Conservation (phyloP, 345 rosid genomes). For the Gossypium ekmanianum region DNA sequence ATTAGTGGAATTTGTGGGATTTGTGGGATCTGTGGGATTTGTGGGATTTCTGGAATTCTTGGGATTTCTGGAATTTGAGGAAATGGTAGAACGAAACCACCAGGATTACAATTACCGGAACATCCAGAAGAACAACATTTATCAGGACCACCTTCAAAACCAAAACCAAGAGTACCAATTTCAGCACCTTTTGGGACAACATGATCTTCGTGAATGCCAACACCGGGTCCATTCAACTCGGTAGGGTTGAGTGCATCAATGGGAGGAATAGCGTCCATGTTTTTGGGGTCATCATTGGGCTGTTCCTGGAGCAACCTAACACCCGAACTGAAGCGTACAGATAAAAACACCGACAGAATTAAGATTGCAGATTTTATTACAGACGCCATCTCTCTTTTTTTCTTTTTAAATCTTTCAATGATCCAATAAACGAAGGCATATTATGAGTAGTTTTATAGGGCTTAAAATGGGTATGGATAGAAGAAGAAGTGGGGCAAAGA, state of each 20-base stretch:
- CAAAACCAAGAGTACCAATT: slow-evolving; percentile 14
- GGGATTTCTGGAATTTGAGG: no score
- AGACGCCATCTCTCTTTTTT: slow-evolving; percentile 30
- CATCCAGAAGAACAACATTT: no score
- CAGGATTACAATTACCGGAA: no score
- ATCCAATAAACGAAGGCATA: background rate
- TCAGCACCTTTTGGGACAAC: background rate
- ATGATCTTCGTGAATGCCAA: slow-evolving; percentile 10
- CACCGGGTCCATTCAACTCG: background rate
- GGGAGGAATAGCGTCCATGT: slow-evolving; percentile 5
- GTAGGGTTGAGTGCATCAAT: background rate
- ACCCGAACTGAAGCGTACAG: slow-evolving; percentile 38
- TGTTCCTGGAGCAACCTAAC: slow-evolving; percentile 38
- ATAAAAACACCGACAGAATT: slow-evolving; percentile 34
- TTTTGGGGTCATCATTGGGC: slow-evolving; percentile 6
- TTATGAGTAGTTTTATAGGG: slow-evolving; percentile 22
- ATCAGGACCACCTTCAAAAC: background rate
- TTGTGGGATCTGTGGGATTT: background rate
- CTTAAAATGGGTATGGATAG: background rate
- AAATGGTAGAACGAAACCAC: no score
- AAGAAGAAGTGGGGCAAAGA: background rate
- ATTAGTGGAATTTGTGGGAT: background rate
- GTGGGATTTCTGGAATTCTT: no score
- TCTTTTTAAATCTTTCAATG: background rate
- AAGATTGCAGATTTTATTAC: slow-evolving; percentile 27